A percentile compares a stretch with the other conserved stretches of the same genome.
Conservation (phyloP, 306 rosid genomes). For the Chamaecrista fasciculata region DNA sequence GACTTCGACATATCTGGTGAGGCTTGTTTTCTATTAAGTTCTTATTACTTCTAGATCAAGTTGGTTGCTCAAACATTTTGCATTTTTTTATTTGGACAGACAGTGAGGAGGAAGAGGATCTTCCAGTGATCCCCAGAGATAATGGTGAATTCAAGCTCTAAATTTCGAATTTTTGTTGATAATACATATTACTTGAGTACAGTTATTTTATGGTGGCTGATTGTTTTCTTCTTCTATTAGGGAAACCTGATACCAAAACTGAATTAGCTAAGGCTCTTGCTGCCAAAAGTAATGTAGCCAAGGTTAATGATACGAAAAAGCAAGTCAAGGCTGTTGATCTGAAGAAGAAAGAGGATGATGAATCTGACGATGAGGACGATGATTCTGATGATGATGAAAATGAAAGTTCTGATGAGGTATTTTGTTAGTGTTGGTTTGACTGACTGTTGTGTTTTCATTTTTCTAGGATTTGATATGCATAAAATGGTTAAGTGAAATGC, state of each 20-base stretch:
- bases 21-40: neutral
- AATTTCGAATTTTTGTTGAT: neutral
- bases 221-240: conserved; percentile 27
- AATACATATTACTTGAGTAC: neutral
- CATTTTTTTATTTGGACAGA: conserved; percentile 28
- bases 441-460: no score
- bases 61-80: neutral
- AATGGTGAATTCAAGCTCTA: conserved; percentile 51
- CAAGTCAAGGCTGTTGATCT: conserved; percentile 59
- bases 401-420: conserved; percentile 51
- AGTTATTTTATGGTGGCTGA: neutral
- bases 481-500: neutral
- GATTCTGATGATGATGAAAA: conserved; percentile 38
- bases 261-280: conserved; percentile 29
- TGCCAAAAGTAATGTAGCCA: conserved; percentile 38
- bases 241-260: conserved; percentile 41
- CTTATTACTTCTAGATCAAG: neutral
- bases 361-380: conserved; percentile 28
- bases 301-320: conserved; percentile 41
- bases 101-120: conserved; percentile 32
- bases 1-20: conserved; percentile 43
- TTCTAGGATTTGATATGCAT: no score
- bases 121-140: conserved; percentile 29
- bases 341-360: conserved; percentile 44
- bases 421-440: neutral